These are phyloP conservation scores for Polytrichum formosum DNA, from an alignment of 225 moss, liverwort and hornwort genomes.

Conservation along the genomic window DNA sequence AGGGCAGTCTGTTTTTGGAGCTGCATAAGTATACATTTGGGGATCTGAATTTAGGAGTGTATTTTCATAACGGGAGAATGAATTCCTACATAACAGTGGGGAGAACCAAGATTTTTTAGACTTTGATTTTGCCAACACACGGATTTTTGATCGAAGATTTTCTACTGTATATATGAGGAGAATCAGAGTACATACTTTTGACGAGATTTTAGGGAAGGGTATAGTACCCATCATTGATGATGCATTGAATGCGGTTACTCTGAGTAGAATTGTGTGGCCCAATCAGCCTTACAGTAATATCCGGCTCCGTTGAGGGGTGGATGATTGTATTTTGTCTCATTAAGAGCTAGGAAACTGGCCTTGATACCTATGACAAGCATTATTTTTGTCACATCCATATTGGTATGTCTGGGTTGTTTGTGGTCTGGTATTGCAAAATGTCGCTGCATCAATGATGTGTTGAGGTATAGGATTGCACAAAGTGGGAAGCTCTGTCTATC, in stretches of 20 bases:
- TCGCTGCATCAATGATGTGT: too few species aligned
- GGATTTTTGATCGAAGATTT: neutral
- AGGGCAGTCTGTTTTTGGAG: neutral
- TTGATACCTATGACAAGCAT: neutral
- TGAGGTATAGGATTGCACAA: too few species aligned
- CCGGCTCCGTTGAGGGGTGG: neutral
- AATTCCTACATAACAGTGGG: neutral
- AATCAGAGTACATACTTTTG: neutral
- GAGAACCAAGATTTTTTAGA: neutral
- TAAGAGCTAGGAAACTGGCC: neutral
- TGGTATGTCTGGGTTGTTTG: too few species aligned
- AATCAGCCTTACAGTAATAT: neutral
- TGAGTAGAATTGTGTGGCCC: neutral
- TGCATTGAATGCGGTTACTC: neutral
- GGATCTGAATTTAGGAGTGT: neutral
- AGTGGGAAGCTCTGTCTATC: too few species aligned
- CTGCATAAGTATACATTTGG: neutral
- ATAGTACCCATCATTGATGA: conserved; percentile 2
- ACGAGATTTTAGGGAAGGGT: neutral
- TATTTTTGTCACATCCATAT: too few species aligned
- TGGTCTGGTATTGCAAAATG: too few species aligned
- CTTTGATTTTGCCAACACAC: neutral
- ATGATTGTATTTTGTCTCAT: neutral
- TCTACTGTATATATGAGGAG: neutral
- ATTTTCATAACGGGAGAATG: neutral